Evolutionary conservation across 192 early-diverging fungal species (phyloP).

Genomic region (Dissophora globulifera): DNA sequence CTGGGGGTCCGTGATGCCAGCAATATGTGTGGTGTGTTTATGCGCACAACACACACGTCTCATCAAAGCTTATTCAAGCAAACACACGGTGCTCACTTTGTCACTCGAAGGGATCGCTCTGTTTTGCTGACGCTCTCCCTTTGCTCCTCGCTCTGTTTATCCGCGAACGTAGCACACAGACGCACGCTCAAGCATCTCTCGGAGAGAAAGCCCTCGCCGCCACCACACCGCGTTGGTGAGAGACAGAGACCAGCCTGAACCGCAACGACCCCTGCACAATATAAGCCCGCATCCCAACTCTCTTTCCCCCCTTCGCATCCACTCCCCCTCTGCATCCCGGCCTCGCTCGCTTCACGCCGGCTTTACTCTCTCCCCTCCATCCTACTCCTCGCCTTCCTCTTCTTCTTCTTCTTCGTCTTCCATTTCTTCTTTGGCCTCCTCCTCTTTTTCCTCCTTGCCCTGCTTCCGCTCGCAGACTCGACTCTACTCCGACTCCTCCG

Average conservation of each 20-base stretch:
- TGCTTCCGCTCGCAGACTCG: neutral
- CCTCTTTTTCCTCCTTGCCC: neutral
- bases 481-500: neutral
- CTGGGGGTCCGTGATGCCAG: neutral
- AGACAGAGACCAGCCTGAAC: slow-evolving; percentile 4
- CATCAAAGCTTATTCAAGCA: no score
- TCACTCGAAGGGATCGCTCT: no score
- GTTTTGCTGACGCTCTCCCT: no score
- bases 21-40: no score
- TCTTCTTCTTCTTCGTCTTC: slow-evolving; percentile 3
- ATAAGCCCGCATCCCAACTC: slow-evolving; percentile 17
- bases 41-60: no score
- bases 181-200: slow-evolving; percentile 5
- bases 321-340: neutral
- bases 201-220: slow-evolving; percentile 5
- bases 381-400: neutral
- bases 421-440: slow-evolving; percentile 2
- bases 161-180: neutral
- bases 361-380: neutral
- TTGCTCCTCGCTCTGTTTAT: slow-evolving; percentile 1
- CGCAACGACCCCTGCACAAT: slow-evolving; percentile 1
- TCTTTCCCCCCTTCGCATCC: slow-evolving; percentile 6
- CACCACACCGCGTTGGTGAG: slow-evolving; percentile 9
- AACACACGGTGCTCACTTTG: no score
- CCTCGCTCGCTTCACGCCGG: neutral